These are phyloP conservation scores for Aegilops longissima DNA, from an alignment of 176 grass and related monocot genomes.

Conservation along the genomic window DNA sequence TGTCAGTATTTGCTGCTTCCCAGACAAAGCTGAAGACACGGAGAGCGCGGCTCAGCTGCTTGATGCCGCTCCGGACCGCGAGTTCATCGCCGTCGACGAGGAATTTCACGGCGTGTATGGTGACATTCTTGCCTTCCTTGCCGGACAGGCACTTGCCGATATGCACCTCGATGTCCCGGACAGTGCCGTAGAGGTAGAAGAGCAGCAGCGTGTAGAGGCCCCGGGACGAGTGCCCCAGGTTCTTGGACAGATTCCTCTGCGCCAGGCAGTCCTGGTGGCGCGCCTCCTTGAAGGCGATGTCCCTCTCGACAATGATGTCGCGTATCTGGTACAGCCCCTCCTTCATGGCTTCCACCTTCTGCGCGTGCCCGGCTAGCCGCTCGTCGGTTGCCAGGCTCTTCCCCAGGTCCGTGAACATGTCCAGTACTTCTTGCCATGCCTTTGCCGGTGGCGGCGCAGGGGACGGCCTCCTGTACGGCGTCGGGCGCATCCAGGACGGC, in stretches of 20 bases:
- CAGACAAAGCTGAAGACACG: slow-evolving; percentile 67
- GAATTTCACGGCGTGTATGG: slow-evolving; percentile 45
- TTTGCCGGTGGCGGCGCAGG: slow-evolving; percentile 21
- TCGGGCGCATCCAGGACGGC: slow-evolving; percentile 78
- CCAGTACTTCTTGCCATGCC: slow-evolving; percentile 83
- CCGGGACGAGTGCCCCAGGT: slow-evolving; percentile 68
- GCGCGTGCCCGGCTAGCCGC: slow-evolving; percentile 31
- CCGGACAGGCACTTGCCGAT: slow-evolving; percentile 33
- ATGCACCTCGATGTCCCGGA: slow-evolving; percentile 60
- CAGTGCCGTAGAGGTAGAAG: slow-evolving; percentile 73
- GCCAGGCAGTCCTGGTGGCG: slow-evolving; percentile 74
- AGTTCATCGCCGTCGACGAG: slow-evolving; percentile 34
- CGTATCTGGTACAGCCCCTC: slow-evolving; percentile 77
- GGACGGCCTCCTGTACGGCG: slow-evolving; percentile 43
- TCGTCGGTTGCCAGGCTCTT: slow-evolving; percentile 50
- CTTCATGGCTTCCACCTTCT: slow-evolving; percentile 74
- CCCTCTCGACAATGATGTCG: slow-evolving; percentile 60
- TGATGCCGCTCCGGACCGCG: slow-evolving; percentile 44
- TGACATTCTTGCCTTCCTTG: slow-evolving; percentile 35
- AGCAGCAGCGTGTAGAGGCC: slow-evolving; percentile 80
- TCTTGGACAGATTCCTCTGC: slow-evolving; percentile 68
- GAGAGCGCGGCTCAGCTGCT: slow-evolving; percentile 60
- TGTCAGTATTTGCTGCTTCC: slow-evolving; percentile 45
- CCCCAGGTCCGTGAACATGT: slow-evolving; percentile 73
- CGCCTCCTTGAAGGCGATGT: slow-evolving; percentile 69